Base-by-base conservation (phyloP, 495 filamentous ascomycete species). In the Penicillium psychrofluorescens region DNA sequence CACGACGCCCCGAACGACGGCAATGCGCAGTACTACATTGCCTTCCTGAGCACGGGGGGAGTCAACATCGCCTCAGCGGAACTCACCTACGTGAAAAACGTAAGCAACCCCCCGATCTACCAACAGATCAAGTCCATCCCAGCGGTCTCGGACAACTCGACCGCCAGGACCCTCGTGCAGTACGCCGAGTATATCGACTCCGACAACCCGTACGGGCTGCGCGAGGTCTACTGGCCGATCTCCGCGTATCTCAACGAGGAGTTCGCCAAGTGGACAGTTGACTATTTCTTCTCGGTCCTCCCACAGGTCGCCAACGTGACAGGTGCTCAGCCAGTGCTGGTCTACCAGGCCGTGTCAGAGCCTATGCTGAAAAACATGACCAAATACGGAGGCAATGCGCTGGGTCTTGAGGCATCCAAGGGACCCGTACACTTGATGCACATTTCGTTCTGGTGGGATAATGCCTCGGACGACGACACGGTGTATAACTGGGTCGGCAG, bases 1-100 rank as follows among this genome's bases (percentile, higher is more conserved):
- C 0, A 84, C 77, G 14, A 83, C 70, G 11, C 81, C 80, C 64
- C 90, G 86, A 30, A 86, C 2, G 72, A 76, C 44, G 56, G 62
- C 1, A 59, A 76, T 27, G 72, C 74, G 8, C 65, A 70, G 11
- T 52, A 75, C 31, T 75, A 74, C 42, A 45, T 74, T 10, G 63
- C 62, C 1, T 74, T 71, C 46, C 55, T 57, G 1, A 65, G 61
- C 31, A 41, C 29, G 7, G 44, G 61, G 15, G 66, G 55, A 10
- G 16, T 47, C 22, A 53, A 58, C 27, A n/a, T 73, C n/a, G 54
- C 54, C 12, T 53, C 48, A 13, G 64, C 57, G 7, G 62, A 68
- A 27, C 41, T 71, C 16, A 66, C 65, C 36, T 76, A 75, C 49
- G 55, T 60, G 1, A 54, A 66, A 29, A 57, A 69, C 8, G 58